Percentiles rank a stretch among this genome's conserved stretches.
Conservation (phyloP, 1,139 yeast genomes). For the Sugiyamaella pinicola region DNA sequence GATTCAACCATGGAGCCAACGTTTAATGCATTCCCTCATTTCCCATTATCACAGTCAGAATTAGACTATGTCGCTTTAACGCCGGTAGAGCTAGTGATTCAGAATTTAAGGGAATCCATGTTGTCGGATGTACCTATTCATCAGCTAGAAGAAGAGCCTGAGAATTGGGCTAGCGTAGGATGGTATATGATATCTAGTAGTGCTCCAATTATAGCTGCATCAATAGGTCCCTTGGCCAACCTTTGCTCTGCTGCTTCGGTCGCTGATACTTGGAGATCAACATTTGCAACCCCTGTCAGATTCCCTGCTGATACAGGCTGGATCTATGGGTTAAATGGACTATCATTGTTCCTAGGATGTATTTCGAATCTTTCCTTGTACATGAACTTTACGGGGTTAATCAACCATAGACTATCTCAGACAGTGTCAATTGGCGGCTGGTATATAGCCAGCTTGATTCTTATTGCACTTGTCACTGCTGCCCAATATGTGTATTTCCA, state of each 20-base stretch:
- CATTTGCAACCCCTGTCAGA: slow-evolving; percentile 29
- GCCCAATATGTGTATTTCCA: slow-evolving; percentile 37
- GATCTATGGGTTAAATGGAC: slow-evolving; percentile 57
- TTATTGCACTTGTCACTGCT: slow-evolving; percentile 53
- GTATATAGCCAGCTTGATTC: slow-evolving; percentile 56
- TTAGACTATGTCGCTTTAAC: slow-evolving; percentile 16
- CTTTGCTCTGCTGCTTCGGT: slow-evolving; percentile 70
- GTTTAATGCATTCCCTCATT: neutral
- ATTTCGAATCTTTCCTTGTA: slow-evolving; percentile 65
- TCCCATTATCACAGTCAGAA: slow-evolving; percentile 17
- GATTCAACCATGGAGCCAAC: slow-evolving; percentile 2
- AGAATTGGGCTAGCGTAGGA: slow-evolving; percentile 20
- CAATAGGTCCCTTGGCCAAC: slow-evolving; percentile 76
- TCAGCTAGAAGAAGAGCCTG: slow-evolving; percentile 20
- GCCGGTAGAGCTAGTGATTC: slow-evolving; percentile 18
- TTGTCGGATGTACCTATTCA: slow-evolving; percentile 20
- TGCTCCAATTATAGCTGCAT: slow-evolving; percentile 73
- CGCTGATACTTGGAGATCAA: slow-evolving; percentile 67
- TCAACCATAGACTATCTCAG: slow-evolving; percentile 62
- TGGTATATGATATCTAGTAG: slow-evolving; percentile 68
- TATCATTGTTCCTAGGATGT: slow-evolving; percentile 65
- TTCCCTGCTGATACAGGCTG: slow-evolving; percentile 44
- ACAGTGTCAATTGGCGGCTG: slow-evolving; percentile 53
- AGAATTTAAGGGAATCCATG: slow-evolving; percentile 19
- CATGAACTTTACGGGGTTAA: slow-evolving; percentile 62